Base-by-base conservation (phyloP, 1,284 basidiomycete genomes). In the Anthracocystis walkeri region DNA sequence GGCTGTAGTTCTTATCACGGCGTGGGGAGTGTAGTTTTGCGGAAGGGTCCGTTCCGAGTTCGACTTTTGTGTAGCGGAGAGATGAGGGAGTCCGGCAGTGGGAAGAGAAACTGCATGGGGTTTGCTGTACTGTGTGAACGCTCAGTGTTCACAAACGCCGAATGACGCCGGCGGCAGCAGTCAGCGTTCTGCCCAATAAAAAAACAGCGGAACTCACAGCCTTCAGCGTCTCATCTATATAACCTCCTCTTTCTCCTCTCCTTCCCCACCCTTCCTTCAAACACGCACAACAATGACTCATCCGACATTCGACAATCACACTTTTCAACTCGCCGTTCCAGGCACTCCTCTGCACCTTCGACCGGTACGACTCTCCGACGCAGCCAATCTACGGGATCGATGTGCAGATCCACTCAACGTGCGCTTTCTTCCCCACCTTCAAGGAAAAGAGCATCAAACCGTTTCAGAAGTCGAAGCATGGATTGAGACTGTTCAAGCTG, bases 401-500 rank as follows among this genome's bases (percentile, higher is more conserved):
- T 65, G 65, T 27, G 70, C 70, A 0, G 65, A 65, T 25, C 65
- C 57, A 0, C 38, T 31, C 18, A 73, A 63, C 61, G 65, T 67
- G 1, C 12, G n/a, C 2, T 73, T 29, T 38, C 65, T 73, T 35
- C 70, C 65, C 1, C 65, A 73, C 31, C 38, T 73, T 0, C 70
- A 73, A 14, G 65, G 65, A 6, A 64, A 73, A 23, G 60, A 73
- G 18, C 44, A 52, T n/a, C 65, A 73, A 42, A 65, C 58, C 1
- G 62, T 58, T 3, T 18, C 23, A 18, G 54, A 71, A 7, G 68
- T 71, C 40, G 51, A 65, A 38, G 21, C 35, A 0, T 71, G 68
- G 68, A 71, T 71, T 18, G 2, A 23, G 2, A 58, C 42, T 25
- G 70, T 73, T 12, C 65, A 53, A 31, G 38, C 45, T 6, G 65